These are phyloP conservation scores for Pythium inflatum DNA, from an alignment of 352 stramenopile species.

Conservation along the genomic window DNA sequence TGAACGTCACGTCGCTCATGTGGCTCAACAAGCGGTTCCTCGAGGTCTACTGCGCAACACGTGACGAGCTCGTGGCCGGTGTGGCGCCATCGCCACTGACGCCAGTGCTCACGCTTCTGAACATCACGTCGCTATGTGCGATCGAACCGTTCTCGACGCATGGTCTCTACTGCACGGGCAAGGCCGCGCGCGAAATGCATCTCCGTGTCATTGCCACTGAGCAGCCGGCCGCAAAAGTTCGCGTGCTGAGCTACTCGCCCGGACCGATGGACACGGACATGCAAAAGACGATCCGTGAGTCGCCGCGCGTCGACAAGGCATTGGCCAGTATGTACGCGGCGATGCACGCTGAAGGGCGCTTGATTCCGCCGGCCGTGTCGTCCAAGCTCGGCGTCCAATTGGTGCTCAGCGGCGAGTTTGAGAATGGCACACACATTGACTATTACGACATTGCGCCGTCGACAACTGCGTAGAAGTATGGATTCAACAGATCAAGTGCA, in stretches of 20 bases:
- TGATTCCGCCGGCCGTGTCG: constrained; percentile 60
- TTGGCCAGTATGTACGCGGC: constrained; percentile 49
- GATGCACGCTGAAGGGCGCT: constrained; percentile 55
- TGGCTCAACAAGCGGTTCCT: constrained; percentile 86
- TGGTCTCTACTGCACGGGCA: constrained; percentile 82
- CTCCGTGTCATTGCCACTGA: constrained; percentile 68
- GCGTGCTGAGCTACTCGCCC: constrained; percentile 85
- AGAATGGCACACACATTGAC: constrained; percentile 75
- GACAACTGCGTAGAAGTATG: background rate
- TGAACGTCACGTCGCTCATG: constrained; percentile 86
- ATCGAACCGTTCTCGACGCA: constrained; percentile 83
- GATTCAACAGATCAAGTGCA: too few relatives aligned
- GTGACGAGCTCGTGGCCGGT: constrained; percentile 37
- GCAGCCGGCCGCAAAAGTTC: constrained; percentile 45
- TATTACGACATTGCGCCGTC: constrained; percentile 62
- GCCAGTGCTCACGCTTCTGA: constrained; percentile 53
- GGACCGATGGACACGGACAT: constrained; percentile 90
- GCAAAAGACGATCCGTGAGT: constrained; percentile 70
- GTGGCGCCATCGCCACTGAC: background rate
- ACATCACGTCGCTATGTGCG: constrained; percentile 86
- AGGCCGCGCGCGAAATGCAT: constrained; percentile 90
- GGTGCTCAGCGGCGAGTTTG: constrained; percentile 50
- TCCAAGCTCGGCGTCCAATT: constrained; percentile 65
- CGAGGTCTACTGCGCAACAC: constrained; percentile 55
- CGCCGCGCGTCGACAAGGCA: constrained; percentile 40